Conservation (phyloP, 169 alveolate genomes). For the Eimeria praecox region DNA sequence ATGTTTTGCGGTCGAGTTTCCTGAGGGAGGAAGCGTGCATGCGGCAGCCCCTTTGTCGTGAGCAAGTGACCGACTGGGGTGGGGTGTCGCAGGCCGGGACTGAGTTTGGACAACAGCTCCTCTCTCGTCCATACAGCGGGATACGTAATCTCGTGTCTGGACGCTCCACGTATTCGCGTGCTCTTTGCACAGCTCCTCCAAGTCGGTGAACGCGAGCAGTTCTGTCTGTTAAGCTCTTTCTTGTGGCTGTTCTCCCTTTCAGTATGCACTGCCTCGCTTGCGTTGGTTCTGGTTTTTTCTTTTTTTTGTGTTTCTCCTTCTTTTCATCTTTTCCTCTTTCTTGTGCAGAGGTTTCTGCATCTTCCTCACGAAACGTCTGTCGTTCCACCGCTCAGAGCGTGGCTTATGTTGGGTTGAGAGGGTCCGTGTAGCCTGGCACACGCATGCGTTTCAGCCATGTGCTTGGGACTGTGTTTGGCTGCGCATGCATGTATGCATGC, state of each 20-base stretch:
- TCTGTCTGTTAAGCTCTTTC: neutral
- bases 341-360: neutral
- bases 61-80: neutral
- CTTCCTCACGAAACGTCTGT: neutral
- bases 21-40: neutral
- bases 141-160: constrained; percentile 55
- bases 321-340: neutral
- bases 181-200: constrained; percentile 52
- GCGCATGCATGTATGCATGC: neutral
- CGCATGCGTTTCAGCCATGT: neutral
- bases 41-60: too few relatives aligned
- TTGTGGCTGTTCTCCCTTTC: neutral
- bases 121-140: constrained; percentile 51
- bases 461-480: neutral
- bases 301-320: neutral
- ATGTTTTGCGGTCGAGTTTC: neutral
- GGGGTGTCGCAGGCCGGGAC: constrained; percentile 40
- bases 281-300: neutral
- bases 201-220: neutral
- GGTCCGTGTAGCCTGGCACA: neutral
- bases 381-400: neutral
- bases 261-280: neutral
- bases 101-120: constrained; percentile 62
- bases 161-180: constrained; percentile 53
- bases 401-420: neutral